Base-by-base conservation (phyloP, 306 rosid species). In the Prunus mume region DNA sequence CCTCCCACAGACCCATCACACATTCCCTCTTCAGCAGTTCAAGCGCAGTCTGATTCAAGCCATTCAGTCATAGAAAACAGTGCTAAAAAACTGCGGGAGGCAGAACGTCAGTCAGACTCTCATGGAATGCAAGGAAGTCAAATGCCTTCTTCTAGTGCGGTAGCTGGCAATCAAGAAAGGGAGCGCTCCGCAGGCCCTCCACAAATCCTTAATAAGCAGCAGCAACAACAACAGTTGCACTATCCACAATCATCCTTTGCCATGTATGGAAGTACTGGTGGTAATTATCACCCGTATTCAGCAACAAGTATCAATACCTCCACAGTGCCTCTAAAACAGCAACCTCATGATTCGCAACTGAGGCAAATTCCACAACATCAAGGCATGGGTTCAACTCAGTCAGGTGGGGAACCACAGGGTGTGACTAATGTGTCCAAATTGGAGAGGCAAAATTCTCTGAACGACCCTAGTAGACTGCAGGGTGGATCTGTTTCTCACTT, bases 351-450 rank as follows among this genome's bases (percentile, higher is more conserved):
- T 84, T 71, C 91, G 15, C 98, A 85, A 43, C 74, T 78, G 79
- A 90, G 92, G 83, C 94, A 85, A 81, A 85, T 86, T 75, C 76
- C 93, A 56, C 89, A 78, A 57, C 93, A 84, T 83, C 97, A 84
- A 78, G 80, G 78, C 82, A 78, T 85, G 76, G 87, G 86, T 76
- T 70, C 86, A 63, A 84, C 78, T 76, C 97, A 86, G 75, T 52
- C 83, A 24, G 91, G 89, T 45, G 93, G 90, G 72, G 82, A 85
- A 77, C 45, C 88, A 58, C 89, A 87, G 70, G 87, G 84, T 41
- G 43, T 70, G 73, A 73, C 79, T 74, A 82, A 81, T 71, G 73
- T 87, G 77, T 63, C 88, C 64, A 90, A 86, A 75, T 80, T 81
- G 86, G 97, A 90, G 60, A 83, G 85, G 76, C 90, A 85, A 54